A percentile compares a stretch with the other conserved stretches of the same genome.
phyloP scores from a whole-genome alignment of 176 grass and related monocot species.

The Olyra latifolia region DNA sequence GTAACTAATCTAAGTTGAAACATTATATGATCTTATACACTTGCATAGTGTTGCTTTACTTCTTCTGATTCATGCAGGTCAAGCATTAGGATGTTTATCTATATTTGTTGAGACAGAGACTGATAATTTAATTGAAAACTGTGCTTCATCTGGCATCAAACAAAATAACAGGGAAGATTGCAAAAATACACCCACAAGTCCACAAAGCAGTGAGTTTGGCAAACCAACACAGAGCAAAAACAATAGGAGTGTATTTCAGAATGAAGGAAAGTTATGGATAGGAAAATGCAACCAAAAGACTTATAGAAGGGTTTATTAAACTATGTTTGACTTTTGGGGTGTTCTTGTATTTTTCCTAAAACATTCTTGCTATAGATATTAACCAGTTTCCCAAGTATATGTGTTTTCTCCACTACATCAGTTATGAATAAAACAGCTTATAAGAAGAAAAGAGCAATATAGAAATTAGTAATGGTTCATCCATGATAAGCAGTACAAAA shows the following conservation, averaged over 20 bases:
- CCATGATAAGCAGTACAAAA: background rate
- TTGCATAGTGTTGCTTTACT: background rate
- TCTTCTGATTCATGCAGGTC: background rate
- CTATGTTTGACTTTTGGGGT: background rate
- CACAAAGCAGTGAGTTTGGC: background rate
- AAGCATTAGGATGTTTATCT: background rate
- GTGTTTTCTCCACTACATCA: background rate
- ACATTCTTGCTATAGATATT: background rate
- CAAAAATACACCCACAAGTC: background rate
- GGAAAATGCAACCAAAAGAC: background rate
- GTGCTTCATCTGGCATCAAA: constrained; percentile 11
- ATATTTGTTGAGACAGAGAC: background rate
- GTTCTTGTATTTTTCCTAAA: background rate
- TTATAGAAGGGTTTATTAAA: background rate
- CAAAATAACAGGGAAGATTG: background rate
- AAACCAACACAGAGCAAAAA: background rate
- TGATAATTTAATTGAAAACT: background rate
- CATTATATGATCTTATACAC: background rate
- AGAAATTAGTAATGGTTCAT: background rate
- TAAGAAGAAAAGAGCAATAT: background rate
- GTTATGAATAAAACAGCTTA: background rate
- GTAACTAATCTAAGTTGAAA: background rate
- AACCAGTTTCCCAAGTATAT: background rate
- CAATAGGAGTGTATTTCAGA: background rate
- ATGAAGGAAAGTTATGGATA: background rate